These are phyloP conservation scores for Euryodendron excelsum DNA, from an alignment of 148 eudicot species.

Conservation along the genomic window DNA sequence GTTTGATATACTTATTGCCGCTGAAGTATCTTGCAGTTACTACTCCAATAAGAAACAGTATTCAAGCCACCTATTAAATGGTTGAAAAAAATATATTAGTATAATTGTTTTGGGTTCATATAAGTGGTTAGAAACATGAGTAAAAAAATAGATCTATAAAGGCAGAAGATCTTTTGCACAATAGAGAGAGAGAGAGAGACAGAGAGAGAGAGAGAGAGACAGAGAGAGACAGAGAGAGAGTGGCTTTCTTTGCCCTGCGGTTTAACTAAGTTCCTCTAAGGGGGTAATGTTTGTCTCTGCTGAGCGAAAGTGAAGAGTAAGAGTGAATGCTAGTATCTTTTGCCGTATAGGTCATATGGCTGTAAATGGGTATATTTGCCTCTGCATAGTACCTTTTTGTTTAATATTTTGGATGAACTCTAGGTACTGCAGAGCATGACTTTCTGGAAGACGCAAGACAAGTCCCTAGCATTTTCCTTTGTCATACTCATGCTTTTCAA, in stretches of 20 bases:
- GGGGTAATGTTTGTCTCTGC: not conserved
- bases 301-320: not conserved
- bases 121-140: not conserved
- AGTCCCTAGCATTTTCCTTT: constrained; percentile 12
- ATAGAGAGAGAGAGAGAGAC: too few species aligned
- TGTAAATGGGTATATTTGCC: not conserved
- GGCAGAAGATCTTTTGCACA: not conserved
- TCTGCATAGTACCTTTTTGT: constrained; percentile 5
- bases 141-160: not conserved
- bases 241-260: not conserved
- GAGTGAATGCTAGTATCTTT: not conserved
- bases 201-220: too few species aligned
- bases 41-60: too few species aligned
- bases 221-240: not conserved
- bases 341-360: not conserved
- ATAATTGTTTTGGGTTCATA: not conserved
- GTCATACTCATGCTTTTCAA: constrained; percentile 4
- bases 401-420: not conserved
- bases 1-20: too few species aligned
- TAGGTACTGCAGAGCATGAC: not conserved
- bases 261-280: not conserved
- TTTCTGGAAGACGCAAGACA: constrained; percentile 1
- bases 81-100: too few species aligned
- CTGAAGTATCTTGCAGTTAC: too few species aligned
- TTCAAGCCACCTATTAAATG: too few species aligned